Percentiles rank a stretch among this genome's conserved stretches.
These are phyloP conservation scores for Neopestalotiopsis clavispora DNA, from an alignment of 2,329 filamentous ascomycete species.

Conservation along the genomic window DNA sequence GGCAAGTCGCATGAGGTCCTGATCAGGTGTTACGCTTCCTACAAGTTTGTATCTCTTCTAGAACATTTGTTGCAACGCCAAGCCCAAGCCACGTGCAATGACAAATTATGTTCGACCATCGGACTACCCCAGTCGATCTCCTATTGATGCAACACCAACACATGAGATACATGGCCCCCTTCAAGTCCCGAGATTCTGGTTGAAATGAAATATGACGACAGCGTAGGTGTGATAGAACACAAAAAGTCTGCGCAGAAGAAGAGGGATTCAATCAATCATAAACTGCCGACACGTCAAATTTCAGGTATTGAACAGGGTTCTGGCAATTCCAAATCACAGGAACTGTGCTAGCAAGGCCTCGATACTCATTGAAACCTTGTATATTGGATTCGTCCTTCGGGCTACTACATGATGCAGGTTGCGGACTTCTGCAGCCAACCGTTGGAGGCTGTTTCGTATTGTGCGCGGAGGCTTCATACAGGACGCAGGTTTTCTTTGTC, in stretches of 20 bases:
- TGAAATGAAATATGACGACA: background rate
- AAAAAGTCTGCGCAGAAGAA: background rate
- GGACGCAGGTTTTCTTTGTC: background rate
- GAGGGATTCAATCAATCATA: background rate
- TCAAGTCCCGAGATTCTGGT: background rate
- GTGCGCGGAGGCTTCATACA: background rate
- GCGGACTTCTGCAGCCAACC: background rate
- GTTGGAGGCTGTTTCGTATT: background rate
- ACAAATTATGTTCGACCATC: background rate
- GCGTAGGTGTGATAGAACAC: background rate
- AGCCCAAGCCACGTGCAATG: background rate
- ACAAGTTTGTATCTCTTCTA: background rate
- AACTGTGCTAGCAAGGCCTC: no score
- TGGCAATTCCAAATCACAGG: no score
- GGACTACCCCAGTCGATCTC: background rate
- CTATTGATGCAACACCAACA: background rate
- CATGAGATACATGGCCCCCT: background rate
- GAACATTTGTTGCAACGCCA: background rate
- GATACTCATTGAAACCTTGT: background rate
- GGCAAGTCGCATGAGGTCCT: background rate
- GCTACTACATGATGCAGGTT: background rate
- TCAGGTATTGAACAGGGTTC: no score
- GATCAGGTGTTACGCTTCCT: background rate
- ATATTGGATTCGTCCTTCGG: background rate
- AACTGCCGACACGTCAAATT: background rate